phyloP scores from a whole-genome alignment of 352 stramenopile genomes.

The Phytophthora multivora region DNA sequence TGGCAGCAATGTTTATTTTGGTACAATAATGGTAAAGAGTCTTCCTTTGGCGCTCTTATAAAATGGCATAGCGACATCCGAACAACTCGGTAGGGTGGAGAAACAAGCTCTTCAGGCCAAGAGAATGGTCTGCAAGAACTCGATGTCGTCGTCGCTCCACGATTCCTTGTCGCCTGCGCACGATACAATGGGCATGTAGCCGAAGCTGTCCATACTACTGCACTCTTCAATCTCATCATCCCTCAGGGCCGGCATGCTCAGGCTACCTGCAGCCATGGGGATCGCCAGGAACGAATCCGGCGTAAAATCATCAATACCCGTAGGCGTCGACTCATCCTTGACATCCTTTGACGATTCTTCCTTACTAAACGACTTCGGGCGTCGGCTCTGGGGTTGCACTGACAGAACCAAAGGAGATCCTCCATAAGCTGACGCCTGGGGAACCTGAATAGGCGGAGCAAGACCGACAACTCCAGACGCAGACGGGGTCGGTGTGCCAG shows the following conservation, averaged over 20 bases:
- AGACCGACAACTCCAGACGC: conserved; percentile 21
- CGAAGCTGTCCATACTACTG: conserved; percentile 41
- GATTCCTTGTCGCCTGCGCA: conserved; percentile 55
- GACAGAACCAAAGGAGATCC: conserved; percentile 21
- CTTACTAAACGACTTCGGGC: neutral
- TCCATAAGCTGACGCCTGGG: conserved; percentile 16
- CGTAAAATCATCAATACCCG: conserved; percentile 67
- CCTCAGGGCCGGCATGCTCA: conserved; percentile 11
- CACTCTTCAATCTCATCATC: conserved; percentile 34
- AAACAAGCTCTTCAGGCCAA: conserved; percentile 42
- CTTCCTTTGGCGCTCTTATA: conserved; percentile 38
- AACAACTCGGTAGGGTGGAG: conserved; percentile 25
- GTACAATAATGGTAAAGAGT: conserved; percentile 28
- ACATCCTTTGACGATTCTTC: neutral
- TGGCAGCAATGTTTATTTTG: conserved; percentile 9
- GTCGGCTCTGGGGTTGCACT: conserved; percentile 14
- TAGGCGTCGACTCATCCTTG: conserved; percentile 46
- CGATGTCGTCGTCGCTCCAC: conserved; percentile 84
- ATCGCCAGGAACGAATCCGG: conserved; percentile 57
- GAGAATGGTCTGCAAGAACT: conserved; percentile 78
- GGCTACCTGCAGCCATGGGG: conserved; percentile 10
- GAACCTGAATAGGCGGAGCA: conserved; percentile 53
- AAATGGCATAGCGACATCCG: conserved; percentile 34
- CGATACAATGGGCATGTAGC: conserved; percentile 52
- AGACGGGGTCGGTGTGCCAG: neutral